Evolutionary conservation across 2,329 filamentous ascomycete species (phyloP).

Genomic region (Phyllosticta capitalensis): DNA sequence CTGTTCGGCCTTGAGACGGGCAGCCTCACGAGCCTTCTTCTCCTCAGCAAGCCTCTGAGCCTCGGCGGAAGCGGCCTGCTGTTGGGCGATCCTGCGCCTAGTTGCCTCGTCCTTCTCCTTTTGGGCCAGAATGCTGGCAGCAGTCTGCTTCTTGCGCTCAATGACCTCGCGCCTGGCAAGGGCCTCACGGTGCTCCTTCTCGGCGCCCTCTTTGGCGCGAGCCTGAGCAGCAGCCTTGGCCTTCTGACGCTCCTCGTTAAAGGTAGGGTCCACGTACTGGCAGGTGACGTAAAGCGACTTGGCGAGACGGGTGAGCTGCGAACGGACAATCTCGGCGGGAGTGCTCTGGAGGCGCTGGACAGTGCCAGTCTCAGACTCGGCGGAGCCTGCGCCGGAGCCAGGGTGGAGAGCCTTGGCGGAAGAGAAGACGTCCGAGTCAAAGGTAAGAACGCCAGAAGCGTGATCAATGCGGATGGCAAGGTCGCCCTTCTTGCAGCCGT

Average conservation of each 20-base stretch:
- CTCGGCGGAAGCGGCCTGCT: constrained; percentile 84
- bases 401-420: constrained; percentile 86
- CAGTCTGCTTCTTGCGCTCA: constrained; percentile 92
- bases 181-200: constrained; percentile 79
- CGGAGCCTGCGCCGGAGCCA: constrained; percentile 74
- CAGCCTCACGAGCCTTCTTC: constrained; percentile 82
- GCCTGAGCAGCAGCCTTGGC: constrained; percentile 71
- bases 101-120: constrained; percentile 89
- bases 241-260: constrained; percentile 71
- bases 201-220: constrained; percentile 77
- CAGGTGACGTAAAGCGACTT: constrained; percentile 88
- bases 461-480: constrained; percentile 94
- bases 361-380: constrained; percentile 72
- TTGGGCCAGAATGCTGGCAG: constrained; percentile 76
- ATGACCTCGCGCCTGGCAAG: constrained; percentile 83
- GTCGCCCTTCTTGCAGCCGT: constrained; percentile 99
- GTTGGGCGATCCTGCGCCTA: constrained; percentile 75
- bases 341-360: constrained; percentile 96
- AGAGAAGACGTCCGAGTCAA: constrained; percentile 97
- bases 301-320: constrained; percentile 82
- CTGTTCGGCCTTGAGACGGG: constrained; percentile 59
- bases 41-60: constrained; percentile 83
- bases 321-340: constrained; percentile 92
- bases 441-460: constrained; percentile 87
- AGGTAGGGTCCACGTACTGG: constrained; percentile 87